A percentile compares a stretch with the other conserved stretches of the same genome.
phyloP scores from a whole-genome alignment of 2,329 filamentous ascomycete genomes.

The Escovopsis sp. region DNA sequence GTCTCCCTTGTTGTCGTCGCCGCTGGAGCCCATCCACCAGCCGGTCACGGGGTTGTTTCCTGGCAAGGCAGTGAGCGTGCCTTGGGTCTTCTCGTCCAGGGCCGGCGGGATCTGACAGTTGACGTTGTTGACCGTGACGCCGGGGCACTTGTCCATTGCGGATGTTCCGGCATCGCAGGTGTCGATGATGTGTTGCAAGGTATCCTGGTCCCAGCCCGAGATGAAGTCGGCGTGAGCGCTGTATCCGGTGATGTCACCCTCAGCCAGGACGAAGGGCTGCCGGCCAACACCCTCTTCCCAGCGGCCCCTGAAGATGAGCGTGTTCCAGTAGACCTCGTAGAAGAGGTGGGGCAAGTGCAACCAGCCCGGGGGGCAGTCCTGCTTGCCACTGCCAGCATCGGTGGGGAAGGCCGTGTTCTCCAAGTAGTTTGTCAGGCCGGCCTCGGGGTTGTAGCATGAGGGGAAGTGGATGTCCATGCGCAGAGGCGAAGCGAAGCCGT shows the following conservation, averaged over 20 bases:
- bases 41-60: conserved; percentile 40
- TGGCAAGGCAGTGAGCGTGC: conserved; percentile 33
- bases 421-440: conserved; percentile 43
- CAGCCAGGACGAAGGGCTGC: conserved; percentile 54
- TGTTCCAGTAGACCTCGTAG: conserved; percentile 47
- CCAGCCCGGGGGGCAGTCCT: conserved; percentile 40
- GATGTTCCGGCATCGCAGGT: conserved; percentile 45
- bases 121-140: conserved; percentile 36
- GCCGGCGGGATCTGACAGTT: conserved; percentile 37
- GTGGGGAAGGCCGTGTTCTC: conserved; percentile 54
- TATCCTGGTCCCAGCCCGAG: conserved; percentile 53
- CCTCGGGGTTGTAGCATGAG: conserved; percentile 55
- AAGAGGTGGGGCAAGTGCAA: conserved; percentile 43
- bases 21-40: conserved; percentile 28
- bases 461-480: conserved; percentile 58
- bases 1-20: background rate
- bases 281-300: conserved; percentile 39
- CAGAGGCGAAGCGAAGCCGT: conserved; percentile 44
- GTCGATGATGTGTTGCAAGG: conserved; percentile 53
- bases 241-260: conserved; percentile 57
- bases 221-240: conserved; percentile 60
- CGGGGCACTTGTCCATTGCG: conserved; percentile 49
- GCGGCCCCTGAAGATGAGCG: conserved; percentile 33
- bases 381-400: conserved; percentile 28
- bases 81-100: conserved; percentile 29